These are phyloP conservation scores for Neolecta irregularis DNA, from an alignment of 1,139 yeast species.

Conservation along the genomic window DNA sequence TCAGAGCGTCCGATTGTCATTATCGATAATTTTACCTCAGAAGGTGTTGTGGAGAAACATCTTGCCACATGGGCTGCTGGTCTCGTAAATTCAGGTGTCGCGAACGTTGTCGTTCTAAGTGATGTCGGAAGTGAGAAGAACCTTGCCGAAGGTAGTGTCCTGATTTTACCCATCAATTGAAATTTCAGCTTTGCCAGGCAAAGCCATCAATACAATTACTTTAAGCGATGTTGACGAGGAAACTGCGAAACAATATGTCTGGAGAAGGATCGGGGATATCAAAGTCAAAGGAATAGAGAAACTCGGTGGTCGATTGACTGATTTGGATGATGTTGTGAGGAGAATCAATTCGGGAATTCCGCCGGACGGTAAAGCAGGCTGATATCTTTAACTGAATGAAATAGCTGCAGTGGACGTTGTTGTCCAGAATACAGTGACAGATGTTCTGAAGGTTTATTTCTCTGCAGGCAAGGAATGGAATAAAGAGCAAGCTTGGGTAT, in stretches of 20 bases:
- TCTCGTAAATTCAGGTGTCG: constrained; percentile 59
- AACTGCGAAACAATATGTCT: constrained; percentile 58
- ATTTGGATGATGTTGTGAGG: constrained; percentile 76
- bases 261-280: constrained; percentile 12
- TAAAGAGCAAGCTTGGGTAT: constrained; percentile 76
- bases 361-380: too few species aligned
- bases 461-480: constrained; percentile 33
- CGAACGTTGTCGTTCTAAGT: constrained; percentile 75
- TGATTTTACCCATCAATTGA: neutral
- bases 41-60: constrained; percentile 54
- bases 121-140: constrained; percentile 65
- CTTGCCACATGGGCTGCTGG: constrained; percentile 81
- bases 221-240: constrained; percentile 67
- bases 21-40: constrained; percentile 51
- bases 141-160: constrained; percentile 32
- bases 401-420: constrained; percentile 65
- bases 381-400: too few species aligned
- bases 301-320: constrained; percentile 89
- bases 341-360: constrained; percentile 77
- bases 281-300: constrained; percentile 34
- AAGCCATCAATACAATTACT: constrained; percentile 59
- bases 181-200: constrained; percentile 55
- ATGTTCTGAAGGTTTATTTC: constrained; percentile 67
- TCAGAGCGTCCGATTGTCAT: constrained; percentile 78
- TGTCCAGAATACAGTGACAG: constrained; percentile 74